Evolutionary conservation across 1,139 yeast species (phyloP), one percentile per base, ranked within the genome.

Genomic region (Kodamaea suecica): DNA sequence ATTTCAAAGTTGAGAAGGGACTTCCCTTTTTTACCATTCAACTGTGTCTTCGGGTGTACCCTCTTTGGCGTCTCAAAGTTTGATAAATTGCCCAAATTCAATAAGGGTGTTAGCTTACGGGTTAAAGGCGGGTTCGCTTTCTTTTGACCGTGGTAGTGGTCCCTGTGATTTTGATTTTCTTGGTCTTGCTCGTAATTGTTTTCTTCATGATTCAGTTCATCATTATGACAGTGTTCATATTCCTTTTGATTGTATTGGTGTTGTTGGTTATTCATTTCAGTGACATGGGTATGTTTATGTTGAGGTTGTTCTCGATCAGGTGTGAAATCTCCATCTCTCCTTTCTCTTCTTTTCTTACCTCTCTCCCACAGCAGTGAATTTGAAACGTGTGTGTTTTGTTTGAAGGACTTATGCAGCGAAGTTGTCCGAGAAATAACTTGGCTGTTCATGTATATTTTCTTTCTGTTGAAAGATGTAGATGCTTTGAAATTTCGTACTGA

Each of bases 381-480:
- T 9, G 21, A 6, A 6, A 19, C 6, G 33, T 12, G 15, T 21
- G 3, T 21, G 10, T 11, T 21, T 11, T 12, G 15, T 11, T 25
- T 25, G 20, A 51, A 33, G 4, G 61, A 52, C 26, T 40, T 25
- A 46, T 1, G 21, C 21, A 19, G 55, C 3, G 63, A 53, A 10
- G 52, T 42, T 8, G 47, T 47, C 37, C 63, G 49, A 4, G 68
- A 56, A 12, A 59, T 53, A 5, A 25, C 28, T 7, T 11, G 9
- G 27, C 53, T 57, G 31, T 54, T 60, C 41, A 55, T 45, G 31
- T 57, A 42, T 8, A 55, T 48, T 41, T 59, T 65, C 49, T 61
- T 68, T 45, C 61, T 67, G 42, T 59, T 64, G 37, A 63, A 57
- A 3, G 74, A 63, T 29, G 57, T 65, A 2, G 74, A 68, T 2